Conservation (phyloP, 2,329 filamentous ascomycete species). For the Dendrostoma leiphaemia region DNA sequence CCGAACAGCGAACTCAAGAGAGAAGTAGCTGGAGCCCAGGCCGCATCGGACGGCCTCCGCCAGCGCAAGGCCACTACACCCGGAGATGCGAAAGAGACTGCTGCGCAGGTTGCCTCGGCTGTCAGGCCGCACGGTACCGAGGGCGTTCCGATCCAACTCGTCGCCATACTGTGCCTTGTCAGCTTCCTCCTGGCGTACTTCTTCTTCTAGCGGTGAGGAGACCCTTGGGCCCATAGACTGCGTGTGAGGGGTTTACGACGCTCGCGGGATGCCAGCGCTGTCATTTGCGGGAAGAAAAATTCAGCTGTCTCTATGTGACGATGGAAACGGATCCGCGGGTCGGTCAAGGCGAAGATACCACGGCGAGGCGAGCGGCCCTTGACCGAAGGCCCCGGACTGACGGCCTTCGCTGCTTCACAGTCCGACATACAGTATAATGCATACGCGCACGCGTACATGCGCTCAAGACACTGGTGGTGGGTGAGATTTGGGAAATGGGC, state of each 20-base stretch:
- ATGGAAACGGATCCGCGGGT: too few species aligned
- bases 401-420: too few species aligned
- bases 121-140: slow-evolving; percentile 55
- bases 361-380: too few species aligned
- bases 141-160: slow-evolving; percentile 84
- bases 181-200: slow-evolving; percentile 95
- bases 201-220: slow-evolving; percentile 67
- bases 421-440: too few species aligned
- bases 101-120: slow-evolving; percentile 47
- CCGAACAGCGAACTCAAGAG: slow-evolving; percentile 28
- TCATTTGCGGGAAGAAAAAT: background rate
- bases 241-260: background rate
- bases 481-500: background rate
- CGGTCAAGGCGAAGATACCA: too few species aligned
- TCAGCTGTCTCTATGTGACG: background rate
- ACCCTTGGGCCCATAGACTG: background rate
- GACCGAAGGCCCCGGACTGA: too few species aligned
- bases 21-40: slow-evolving; percentile 60
- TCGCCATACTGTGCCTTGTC: slow-evolving; percentile 78
- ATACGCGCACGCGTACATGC: too few species aligned
- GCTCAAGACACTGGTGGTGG: background rate
- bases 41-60: slow-evolving; percentile 71
- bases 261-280: too few species aligned
- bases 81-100: slow-evolving; percentile 28
- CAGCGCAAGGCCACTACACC: slow-evolving; percentile 66